These are phyloP conservation scores for Periconia digitata DNA, from an alignment of 2,329 filamentous ascomycete species.

Conservation along the genomic window DNA sequence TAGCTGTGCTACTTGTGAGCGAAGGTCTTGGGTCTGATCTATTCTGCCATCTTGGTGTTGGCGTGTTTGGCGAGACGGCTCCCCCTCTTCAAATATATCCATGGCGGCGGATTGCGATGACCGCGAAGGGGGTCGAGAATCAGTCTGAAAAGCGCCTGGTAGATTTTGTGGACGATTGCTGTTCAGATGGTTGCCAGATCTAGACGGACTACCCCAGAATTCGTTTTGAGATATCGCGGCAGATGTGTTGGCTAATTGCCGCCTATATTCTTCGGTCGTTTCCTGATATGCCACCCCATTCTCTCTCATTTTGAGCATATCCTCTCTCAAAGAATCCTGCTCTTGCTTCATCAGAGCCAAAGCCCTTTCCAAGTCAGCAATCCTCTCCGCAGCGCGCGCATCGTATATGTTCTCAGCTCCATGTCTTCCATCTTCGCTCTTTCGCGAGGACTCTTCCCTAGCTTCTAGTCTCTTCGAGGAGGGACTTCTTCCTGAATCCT, in stretches of 20 bases:
- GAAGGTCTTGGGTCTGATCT: slow-evolving; percentile 27
- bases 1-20: slow-evolving; percentile 23
- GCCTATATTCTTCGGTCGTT: slow-evolving; percentile 20
- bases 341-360: slow-evolving; percentile 25
- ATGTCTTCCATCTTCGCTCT: slow-evolving; percentile 1
- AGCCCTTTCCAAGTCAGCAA: slow-evolving; percentile 31
- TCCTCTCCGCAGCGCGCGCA: slow-evolving; percentile 13
- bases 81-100: slow-evolving; percentile 9
- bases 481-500: slow-evolving; percentile 4
- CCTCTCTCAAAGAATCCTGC: slow-evolving; percentile 23
- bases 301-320: slow-evolving; percentile 26
- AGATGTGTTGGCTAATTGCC: slow-evolving; percentile 15
- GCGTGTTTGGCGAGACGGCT: slow-evolving; percentile 2
- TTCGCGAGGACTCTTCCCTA: not conserved
- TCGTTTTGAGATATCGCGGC: not conserved
- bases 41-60: slow-evolving; percentile 16
- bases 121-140: slow-evolving; percentile 6
- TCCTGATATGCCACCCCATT: slow-evolving; percentile 20
- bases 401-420: slow-evolving; percentile 8
- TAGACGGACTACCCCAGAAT: not conserved
- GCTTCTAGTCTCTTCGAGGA: not conserved
- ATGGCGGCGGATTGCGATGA: slow-evolving; percentile 3
- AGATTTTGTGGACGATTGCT: slow-evolving; percentile 3
- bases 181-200: not conserved
- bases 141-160: slow-evolving; percentile 3